These are phyloP conservation scores for Entamoeba invadens DNA, from an alignment of 208 protist species.

Conservation along the genomic window DNA sequence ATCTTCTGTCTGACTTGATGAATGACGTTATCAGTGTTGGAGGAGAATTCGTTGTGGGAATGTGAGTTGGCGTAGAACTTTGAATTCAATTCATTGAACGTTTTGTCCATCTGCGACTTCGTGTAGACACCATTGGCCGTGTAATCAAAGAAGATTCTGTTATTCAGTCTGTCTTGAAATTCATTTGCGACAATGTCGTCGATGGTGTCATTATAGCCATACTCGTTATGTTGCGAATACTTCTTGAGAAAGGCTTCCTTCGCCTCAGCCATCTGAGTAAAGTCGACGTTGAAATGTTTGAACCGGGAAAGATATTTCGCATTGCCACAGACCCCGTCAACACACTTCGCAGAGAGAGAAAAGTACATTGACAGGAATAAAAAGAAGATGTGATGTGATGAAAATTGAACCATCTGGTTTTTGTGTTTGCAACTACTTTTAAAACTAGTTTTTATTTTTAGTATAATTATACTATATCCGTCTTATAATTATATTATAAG, in stretches of 20 bases:
- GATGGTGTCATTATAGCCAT: background rate
- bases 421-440: too few relatives aligned
- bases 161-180: slow-evolving; percentile 9
- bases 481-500: too few relatives aligned
- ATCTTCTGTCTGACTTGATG: slow-evolving; percentile 31
- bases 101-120: slow-evolving; percentile 25
- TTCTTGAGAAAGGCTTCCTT: background rate
- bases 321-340: too few relatives aligned
- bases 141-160: slow-evolving; percentile 46
- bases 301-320: background rate
- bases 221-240: background rate
- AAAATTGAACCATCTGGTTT: too few relatives aligned
- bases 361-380: too few relatives aligned
- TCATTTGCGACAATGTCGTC: background rate
- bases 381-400: too few relatives aligned
- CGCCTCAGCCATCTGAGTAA: background rate
- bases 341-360: too few relatives aligned
- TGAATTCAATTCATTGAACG: slow-evolving; percentile 12
- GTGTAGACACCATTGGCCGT: slow-evolving; percentile 38
- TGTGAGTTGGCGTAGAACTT: slow-evolving; percentile 43
- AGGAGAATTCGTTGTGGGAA: background rate
- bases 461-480: too few relatives aligned
- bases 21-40: slow-evolving; percentile 22
- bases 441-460: too few relatives aligned
- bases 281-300: background rate